These are phyloP conservation scores for Polychytrium aggregatum DNA, from an alignment of 192 early-diverging fungal genomes.

Conservation along the genomic window DNA sequence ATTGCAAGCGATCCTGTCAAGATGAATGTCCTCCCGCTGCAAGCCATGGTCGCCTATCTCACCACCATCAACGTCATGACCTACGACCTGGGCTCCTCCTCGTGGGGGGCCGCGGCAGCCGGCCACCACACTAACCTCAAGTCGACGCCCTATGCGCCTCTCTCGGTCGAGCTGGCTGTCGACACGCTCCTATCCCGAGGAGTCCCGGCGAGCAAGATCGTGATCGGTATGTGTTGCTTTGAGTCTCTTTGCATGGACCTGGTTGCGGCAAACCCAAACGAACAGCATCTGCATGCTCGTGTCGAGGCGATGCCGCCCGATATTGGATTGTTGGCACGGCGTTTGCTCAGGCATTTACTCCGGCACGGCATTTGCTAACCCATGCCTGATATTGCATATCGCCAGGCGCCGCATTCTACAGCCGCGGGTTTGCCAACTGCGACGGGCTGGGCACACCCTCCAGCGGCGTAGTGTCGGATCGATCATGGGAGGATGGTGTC, in stretches of 20 bases:
- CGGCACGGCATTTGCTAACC: too few relatives aligned
- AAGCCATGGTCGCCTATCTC: conserved; percentile 17
- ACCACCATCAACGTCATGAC: conserved; percentile 87
- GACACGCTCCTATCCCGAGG: conserved; percentile 57
- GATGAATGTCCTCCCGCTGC: conserved; percentile 25
- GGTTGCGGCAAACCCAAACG: too few relatives aligned
- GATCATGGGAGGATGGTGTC: conserved; percentile 83
- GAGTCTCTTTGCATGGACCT: too few relatives aligned
- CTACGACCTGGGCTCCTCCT: conserved; percentile 49
- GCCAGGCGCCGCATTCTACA: conserved; percentile 87
- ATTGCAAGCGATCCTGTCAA: conserved; percentile 29
- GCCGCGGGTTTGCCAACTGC: conserved; percentile 84
- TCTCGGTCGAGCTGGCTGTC: conserved; percentile 57
- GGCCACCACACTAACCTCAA: conserved; percentile 86
- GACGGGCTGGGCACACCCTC: conserved; percentile 32
- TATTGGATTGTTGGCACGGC: too few relatives aligned
- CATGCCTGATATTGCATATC: too few relatives aligned
- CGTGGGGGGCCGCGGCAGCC: conserved; percentile 34
- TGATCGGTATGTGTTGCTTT: too few relatives aligned
- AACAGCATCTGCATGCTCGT: too few relatives aligned
- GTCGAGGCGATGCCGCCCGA: too few relatives aligned
- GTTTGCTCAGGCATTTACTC: too few relatives aligned
- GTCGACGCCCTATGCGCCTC: conserved; percentile 41
- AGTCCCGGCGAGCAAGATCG: conserved; percentile 71
- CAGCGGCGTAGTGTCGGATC: conserved; percentile 53